A percentile compares a stretch with the other conserved stretches of the same genome.
phyloP scores from a whole-genome alignment of 345 rosid genomes.

The Geranium rotundifolium region DNA sequence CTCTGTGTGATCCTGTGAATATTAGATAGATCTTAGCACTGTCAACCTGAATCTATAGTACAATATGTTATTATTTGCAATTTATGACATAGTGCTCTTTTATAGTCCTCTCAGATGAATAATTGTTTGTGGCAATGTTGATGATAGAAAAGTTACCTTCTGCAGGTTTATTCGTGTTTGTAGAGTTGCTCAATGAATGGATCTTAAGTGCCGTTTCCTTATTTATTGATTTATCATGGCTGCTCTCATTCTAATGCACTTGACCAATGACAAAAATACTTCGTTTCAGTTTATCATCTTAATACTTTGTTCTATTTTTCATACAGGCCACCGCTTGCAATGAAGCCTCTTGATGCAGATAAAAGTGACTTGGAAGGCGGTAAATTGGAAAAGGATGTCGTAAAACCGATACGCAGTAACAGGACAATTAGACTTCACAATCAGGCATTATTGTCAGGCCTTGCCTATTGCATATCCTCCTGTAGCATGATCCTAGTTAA shows the following conservation, averaged over 20 bases:
- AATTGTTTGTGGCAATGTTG: neutral
- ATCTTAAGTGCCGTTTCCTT: neutral
- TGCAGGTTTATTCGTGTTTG: too few species aligned
- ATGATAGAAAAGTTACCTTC: neutral
- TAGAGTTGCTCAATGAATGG: neutral
- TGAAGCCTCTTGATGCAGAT: slow-evolving; percentile 49
- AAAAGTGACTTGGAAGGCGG: slow-evolving; percentile 80
- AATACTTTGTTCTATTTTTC: slow-evolving; percentile 7
- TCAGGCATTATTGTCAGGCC: slow-evolving; percentile 74
- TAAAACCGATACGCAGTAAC: slow-evolving; percentile 32
- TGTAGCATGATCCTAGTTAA: slow-evolving; percentile 95
- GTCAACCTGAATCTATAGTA: too few species aligned
- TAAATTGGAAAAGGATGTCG: slow-evolving; percentile 45
- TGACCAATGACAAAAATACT: too few species aligned
- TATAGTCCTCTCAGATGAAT: neutral
- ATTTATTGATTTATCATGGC: too few species aligned
- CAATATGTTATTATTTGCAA: neutral
- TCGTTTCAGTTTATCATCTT: neutral
- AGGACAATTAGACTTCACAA: slow-evolving; percentile 42
- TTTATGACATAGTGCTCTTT: neutral
- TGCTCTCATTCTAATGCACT: too few species aligned
- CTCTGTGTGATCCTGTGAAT: neutral
- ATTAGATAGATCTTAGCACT: too few species aligned
- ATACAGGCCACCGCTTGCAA: slow-evolving; percentile 35
- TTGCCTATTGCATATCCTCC: slow-evolving; percentile 89